These are phyloP conservation scores for Lanmaoa rubissima DNA, from an alignment of 768 basidiomycete genomes.

Conservation along the genomic window DNA sequence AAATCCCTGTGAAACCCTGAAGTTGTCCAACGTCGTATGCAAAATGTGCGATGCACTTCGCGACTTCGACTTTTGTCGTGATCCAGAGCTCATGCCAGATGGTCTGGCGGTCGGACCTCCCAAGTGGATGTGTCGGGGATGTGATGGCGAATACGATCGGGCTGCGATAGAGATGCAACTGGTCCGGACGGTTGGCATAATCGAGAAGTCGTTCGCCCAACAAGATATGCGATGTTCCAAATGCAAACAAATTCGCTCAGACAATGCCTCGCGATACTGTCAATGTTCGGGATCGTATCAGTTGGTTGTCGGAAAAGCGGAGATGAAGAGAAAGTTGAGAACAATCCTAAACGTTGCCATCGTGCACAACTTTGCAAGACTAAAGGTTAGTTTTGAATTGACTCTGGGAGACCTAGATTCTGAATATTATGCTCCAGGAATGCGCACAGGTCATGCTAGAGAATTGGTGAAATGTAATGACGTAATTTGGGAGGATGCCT, in stretches of 20 bases:
- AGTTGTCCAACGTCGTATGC: constrained; percentile 84
- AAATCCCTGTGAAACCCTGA: constrained; percentile 89
- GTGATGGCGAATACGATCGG: constrained; percentile 88
- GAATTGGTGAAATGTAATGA: constrained; percentile 32
- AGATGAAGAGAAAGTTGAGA: constrained; percentile 66
- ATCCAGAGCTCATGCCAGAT: constrained; percentile 74
- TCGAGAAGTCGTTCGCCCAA: constrained; percentile 76
- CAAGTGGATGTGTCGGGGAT: constrained; percentile 69
- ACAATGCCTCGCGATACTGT: constrained; percentile 83
- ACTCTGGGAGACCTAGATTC: neutral
- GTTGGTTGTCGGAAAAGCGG: constrained; percentile 68
- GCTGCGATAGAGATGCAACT: constrained; percentile 82
- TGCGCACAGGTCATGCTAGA: constrained; percentile 39
- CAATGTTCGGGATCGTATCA: constrained; percentile 85
- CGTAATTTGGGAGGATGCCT: neutral
- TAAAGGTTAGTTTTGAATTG: constrained; percentile 51
- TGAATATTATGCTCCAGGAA: constrained; percentile 29
- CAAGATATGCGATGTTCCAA: constrained; percentile 89
- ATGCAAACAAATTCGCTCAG: constrained; percentile 88
- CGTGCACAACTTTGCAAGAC: constrained; percentile 62
- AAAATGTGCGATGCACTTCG: constrained; percentile 79
- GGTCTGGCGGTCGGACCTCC: constrained; percentile 44
- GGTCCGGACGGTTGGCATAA: constrained; percentile 66
- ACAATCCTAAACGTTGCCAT: constrained; percentile 84
- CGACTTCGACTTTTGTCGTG: constrained; percentile 95